Evolutionary conservation across 129 eudicot genomes (phyloP), one percentile per base, ranked within the genome.

Genomic region (carrot (Daucus carota)): DNA sequence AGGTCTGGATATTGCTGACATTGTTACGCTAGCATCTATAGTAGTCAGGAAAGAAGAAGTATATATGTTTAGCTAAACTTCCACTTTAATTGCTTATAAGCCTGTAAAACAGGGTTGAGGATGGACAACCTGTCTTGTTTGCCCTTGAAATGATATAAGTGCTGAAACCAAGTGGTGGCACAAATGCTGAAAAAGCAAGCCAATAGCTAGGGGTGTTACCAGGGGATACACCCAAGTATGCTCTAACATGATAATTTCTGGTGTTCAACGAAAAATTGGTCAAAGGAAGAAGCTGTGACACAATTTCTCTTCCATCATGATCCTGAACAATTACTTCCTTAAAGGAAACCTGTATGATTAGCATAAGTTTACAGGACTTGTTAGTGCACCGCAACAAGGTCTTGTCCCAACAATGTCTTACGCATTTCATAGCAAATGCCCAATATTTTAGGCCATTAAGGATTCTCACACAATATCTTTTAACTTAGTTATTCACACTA

Each of bases 141-240:
- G 86, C 85, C 44, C 33, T 80, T 47, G 97, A 79, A 86, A 93
- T 84, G 65, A 70, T 70, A 69, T 93, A 93, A 76, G 98, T 90
- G 87, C 84, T 93, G 87, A 90, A 93, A 77, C 98, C 98, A 81
- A 93, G 91, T 66, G 98, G 96, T 48, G 97, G 98, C 44, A 84
- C 85, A 75, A 90, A 78, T 78, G 90, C 98, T 77, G 90, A 79
- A 79, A 93, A 90, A 71, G 88, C 97, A 80, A 93, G 96, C 96
- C 88, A 88, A 73, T 90, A 87, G 34, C 77, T 83, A 36, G 87
- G 87, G 76, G 83, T 75, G 77, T 47, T 82, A 83, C 83, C 80
- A 47, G 97, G 84, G 50, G 90, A 70, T 81, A 74, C 77, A 80
- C 96, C 92, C 76, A 83, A 65, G 80, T 93, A 90, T 74, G 98